Evolutionary conservation across 441 rosid genomes (phyloP).

Genomic region (Breynia disticha): DNA sequence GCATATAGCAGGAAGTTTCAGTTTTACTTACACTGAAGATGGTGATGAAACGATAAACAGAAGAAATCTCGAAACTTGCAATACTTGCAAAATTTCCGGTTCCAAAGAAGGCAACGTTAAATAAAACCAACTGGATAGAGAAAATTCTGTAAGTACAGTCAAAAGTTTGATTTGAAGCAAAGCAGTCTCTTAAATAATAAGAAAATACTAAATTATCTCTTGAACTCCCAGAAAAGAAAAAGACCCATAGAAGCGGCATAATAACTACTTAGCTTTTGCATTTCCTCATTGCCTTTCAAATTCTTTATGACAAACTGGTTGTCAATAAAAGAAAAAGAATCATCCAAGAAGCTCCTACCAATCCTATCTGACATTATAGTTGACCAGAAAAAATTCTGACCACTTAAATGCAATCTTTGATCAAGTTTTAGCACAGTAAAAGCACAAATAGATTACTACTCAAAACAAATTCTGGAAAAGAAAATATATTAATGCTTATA

Average conservation of each 20-base stretch:
- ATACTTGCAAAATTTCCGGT: constrained; percentile 97
- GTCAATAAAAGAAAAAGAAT: background rate
- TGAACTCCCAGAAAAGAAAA: background rate
- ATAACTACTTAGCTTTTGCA: background rate
- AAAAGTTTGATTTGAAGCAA: background rate
- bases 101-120: constrained; percentile 93
- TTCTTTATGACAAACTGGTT: background rate
- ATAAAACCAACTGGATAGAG: constrained; percentile 66
- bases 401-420: no score
- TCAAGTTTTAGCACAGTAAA: no score
- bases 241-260: background rate
- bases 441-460: no score
- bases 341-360: background rate
- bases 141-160: background rate
- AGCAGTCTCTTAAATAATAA: background rate
- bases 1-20: constrained; percentile 6
- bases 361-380: background rate
- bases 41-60: constrained; percentile 89
- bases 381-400: no score
- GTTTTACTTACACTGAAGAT: constrained; percentile 77
- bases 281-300: background rate
- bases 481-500: no score
- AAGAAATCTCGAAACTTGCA: constrained; percentile 98
- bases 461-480: no score
- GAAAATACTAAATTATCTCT: background rate